These are phyloP conservation scores for Pleurotus citrinopileatus DNA, from an alignment of 768 basidiomycete genomes.

Conservation along the genomic window DNA sequence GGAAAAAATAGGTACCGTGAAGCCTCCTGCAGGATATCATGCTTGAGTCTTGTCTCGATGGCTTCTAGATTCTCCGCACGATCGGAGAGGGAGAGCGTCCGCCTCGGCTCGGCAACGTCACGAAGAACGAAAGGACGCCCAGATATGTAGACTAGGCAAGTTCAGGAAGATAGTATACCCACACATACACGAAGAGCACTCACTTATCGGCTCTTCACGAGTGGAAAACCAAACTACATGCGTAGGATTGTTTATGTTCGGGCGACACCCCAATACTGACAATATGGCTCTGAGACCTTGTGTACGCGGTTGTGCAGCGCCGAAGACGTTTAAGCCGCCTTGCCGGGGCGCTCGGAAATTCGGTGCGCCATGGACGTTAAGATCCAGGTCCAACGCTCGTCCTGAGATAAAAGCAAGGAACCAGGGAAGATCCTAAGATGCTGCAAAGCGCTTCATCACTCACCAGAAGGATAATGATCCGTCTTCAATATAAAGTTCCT, in stretches of 20 bases:
- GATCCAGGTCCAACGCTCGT: slow-evolving; percentile 85
- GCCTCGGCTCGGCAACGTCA: slow-evolving; percentile 80
- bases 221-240: slow-evolving; percentile 96
- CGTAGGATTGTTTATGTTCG: slow-evolving; percentile 57
- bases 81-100: slow-evolving; percentile 79
- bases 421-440: no score
- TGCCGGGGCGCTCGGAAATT: slow-evolving; percentile 87
- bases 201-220: slow-evolving; percentile 92
- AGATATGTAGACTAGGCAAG: slow-evolving; percentile 70
- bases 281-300: slow-evolving; percentile 90
- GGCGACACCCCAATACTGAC: slow-evolving; percentile 76
- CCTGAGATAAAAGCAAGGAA: slow-evolving; percentile 39
- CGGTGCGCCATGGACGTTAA: slow-evolving; percentile 91
- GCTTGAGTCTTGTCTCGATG: slow-evolving; percentile 85
- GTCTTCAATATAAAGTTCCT: slow-evolving; percentile 94
- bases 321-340: slow-evolving; percentile 86
- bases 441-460: slow-evolving; percentile 11
- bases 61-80: slow-evolving; percentile 94
- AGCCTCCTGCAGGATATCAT: slow-evolving; percentile 88
- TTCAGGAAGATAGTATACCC: slow-evolving; percentile 2
- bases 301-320: slow-evolving; percentile 92
- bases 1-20: no score
- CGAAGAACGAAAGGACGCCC: slow-evolving; percentile 91
- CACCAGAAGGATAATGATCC: slow-evolving; percentile 81
- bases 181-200: slow-evolving; percentile 22